Conservation (phyloP, 768 basidiomycete genomes). For the Hydnomerulius pinastri region DNA sequence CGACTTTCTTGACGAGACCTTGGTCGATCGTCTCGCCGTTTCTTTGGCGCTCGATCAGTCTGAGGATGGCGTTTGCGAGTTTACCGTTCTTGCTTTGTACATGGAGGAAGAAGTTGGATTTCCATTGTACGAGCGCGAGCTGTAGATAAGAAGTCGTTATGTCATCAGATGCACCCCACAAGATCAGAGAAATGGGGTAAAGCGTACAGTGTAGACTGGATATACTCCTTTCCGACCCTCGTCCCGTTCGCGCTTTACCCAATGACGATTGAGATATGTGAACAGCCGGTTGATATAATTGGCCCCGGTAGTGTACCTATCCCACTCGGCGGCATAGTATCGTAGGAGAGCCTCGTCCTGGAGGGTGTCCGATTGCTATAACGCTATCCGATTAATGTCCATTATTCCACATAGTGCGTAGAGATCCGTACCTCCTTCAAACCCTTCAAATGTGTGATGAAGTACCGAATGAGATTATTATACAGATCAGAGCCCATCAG, state of each 20-base stretch:
- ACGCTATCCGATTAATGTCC: conserved; percentile 15
- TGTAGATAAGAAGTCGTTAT: conserved; percentile 25
- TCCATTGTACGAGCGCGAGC: conserved; percentile 98
- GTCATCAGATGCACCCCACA: conserved; percentile 3
- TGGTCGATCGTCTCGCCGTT: conserved; percentile 95
- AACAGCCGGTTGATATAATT: conserved; percentile 97
- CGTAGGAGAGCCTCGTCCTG: conserved; percentile 87
- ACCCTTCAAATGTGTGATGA: conserved; percentile 75
- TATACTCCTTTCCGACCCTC: conserved; percentile 96
- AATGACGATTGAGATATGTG: conserved; percentile 97
- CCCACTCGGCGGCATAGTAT: conserved; percentile 94
- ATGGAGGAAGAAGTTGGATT: conserved; percentile 82
- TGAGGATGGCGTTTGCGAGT: conserved; percentile 83
- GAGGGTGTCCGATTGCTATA: conserved; percentile 73
- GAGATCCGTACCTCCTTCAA: conserved; percentile 56
- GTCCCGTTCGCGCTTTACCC: conserved; percentile 98
- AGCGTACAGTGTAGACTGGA: conserved; percentile 88
- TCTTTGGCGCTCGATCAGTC: conserved; percentile 89
- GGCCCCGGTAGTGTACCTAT: conserved; percentile 94
- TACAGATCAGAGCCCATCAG: conserved; percentile 98
- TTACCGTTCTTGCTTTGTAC: conserved; percentile 83
- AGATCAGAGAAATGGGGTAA: not conserved
- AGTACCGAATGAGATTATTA: conserved; percentile 91
- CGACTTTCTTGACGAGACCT: conserved; percentile 88
- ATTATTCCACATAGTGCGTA: conserved; percentile 14